phyloP scores from a whole-genome alignment of 1,139 yeast genomes.

The Barnettozyma hawaiiensis region DNA sequence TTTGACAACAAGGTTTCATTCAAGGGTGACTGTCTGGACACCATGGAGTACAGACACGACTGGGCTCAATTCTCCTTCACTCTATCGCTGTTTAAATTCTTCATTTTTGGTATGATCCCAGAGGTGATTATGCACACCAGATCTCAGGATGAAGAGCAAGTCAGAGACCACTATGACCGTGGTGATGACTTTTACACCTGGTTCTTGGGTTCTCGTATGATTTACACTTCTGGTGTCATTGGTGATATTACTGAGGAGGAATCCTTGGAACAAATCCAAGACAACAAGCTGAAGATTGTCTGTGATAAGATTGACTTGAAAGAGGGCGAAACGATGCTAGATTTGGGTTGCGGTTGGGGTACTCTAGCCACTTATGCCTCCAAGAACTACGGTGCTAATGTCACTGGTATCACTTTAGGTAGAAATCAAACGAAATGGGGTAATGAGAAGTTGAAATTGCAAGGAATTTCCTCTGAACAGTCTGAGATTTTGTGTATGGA shows the following conservation, averaged over 20 bases:
- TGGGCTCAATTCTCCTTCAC: constrained; percentile 87
- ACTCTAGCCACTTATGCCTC: constrained; percentile 84
- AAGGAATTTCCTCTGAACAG: constrained; percentile 65
- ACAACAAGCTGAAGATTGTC: constrained; percentile 80
- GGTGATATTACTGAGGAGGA: constrained; percentile 68
- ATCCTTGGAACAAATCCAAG: constrained; percentile 82
- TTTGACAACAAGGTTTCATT: constrained; percentile 80
- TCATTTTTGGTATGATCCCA: constrained; percentile 85
- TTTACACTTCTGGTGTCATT: constrained; percentile 85
- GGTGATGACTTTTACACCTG: constrained; percentile 94
- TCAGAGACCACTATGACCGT: constrained; percentile 91
- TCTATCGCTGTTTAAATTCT: constrained; percentile 68
- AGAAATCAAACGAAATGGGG: constrained; percentile 92
- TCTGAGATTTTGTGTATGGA: constrained; percentile 77
- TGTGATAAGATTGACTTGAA: constrained; percentile 80
- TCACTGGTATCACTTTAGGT: constrained; percentile 87
- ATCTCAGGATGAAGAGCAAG: constrained; percentile 95
- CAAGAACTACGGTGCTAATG: constrained; percentile 75
- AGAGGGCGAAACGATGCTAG: constrained; percentile 70
- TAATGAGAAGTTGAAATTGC: constrained; percentile 58
- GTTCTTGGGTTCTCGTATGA: constrained; percentile 94
- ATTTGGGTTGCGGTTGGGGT: constrained; percentile 97
- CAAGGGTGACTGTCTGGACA: constrained; percentile 84
- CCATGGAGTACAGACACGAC: constrained; percentile 82
- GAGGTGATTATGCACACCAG: constrained; percentile 89